Base-by-base conservation (phyloP, 2,329 filamentous ascomycete genomes). In the Cadophora sp. region DNA sequence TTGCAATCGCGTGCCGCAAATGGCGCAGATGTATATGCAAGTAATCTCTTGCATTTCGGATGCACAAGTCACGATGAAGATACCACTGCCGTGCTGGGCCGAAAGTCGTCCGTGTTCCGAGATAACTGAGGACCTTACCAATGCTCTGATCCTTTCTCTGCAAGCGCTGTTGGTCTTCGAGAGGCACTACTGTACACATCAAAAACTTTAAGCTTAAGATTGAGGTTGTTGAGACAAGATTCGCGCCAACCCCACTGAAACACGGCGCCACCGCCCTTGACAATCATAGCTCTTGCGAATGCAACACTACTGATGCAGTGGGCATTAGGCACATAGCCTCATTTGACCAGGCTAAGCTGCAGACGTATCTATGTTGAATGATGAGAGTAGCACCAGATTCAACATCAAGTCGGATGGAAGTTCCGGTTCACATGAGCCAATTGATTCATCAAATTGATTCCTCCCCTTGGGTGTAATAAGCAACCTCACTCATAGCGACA, bases 61-160 rank as follows among this genome's bases (percentile, higher is more conserved):
- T 59, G 8, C 55, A 26, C 22, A 34, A 34, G 34, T 1, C 34
- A 43, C 22, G 56, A 59, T 59, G 14, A 26, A 59, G 34, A 19
- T 16, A 19, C 31, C 51, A 31, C n/a, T 31, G 14, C 51, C 12
- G 51, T 31, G 27, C 6, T 40, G n/a, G 34, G 31, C 56, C 22
- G 56, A 4, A 24, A 58, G 55, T n/a, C 29, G 55, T 29, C 55
- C 56, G 31, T 59, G 22, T 48, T n/a, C 56, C 56, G 56, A 40
- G 56, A 59, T 22, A 26, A n/a, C 11, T n/a, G 31, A 40, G 29
- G 3, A 9, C 11, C 43, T 48, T 48, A 9, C 5, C n/a, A 22
- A 27, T 26, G 22, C 22, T 3, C 34, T 56, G 31, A 19, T 59
- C 3, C 51, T 27, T n/a, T 53, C 9, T 43, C 31, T 34, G 27